These are phyloP conservation scores for Solanum virginianum DNA, from an alignment of 257 asterid genomes.

Conservation along the genomic window DNA sequence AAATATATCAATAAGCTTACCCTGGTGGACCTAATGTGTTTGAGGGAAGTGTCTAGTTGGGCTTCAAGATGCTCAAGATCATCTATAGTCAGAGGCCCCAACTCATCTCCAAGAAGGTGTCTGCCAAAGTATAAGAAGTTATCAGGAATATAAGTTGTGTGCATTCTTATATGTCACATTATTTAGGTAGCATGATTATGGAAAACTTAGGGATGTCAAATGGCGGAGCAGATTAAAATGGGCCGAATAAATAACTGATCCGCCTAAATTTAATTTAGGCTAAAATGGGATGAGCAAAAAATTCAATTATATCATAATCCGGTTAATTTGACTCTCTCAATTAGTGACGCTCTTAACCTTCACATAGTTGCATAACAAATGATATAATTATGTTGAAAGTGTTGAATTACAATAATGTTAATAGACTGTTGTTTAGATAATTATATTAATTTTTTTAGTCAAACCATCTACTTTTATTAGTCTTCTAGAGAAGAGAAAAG, in stretches of 20 bases:
- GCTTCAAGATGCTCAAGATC: conserved; percentile 80
- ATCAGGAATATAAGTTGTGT: background rate
- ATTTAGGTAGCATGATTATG: background rate
- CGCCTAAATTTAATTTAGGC: background rate
- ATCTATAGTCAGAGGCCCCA: conserved; percentile 70
- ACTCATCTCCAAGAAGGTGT: conserved; percentile 95
- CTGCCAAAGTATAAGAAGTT: conserved; percentile 19
- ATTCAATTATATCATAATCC: background rate
- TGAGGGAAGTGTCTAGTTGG: conserved; percentile 76
- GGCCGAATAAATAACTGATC: background rate
- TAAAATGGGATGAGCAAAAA: background rate
- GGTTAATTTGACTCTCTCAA: no score
- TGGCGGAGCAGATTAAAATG: background rate
- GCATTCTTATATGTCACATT: background rate
- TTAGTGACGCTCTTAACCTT: background rate
- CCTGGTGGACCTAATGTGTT: conserved; percentile 88
- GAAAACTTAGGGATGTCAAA: background rate
- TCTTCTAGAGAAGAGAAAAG: background rate
- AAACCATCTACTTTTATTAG: background rate
- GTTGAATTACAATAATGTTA: background rate
- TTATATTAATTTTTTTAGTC: background rate
- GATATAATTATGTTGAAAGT: background rate
- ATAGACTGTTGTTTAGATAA: background rate
- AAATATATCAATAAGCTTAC: conserved; percentile 20
- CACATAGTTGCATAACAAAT: background rate